Conservation (phyloP, 345 rosid genomes). For the Pistacia atlantica region DNA sequence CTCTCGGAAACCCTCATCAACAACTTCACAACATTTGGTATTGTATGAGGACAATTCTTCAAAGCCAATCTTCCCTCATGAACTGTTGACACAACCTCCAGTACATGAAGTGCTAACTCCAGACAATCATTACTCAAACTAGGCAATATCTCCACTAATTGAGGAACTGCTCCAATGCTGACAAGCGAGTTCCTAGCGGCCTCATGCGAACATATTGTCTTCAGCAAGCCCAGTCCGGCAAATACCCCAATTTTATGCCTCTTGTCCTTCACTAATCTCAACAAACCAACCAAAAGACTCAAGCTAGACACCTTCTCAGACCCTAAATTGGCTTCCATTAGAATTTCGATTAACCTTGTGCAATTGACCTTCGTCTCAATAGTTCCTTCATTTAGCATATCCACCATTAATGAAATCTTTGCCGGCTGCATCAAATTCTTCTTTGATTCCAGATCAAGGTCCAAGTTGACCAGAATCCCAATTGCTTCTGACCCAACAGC, state of each 20-base stretch:
- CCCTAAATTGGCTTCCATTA: slow-evolving; percentile 48
- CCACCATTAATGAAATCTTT: slow-evolving; percentile 66
- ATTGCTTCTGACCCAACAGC: slow-evolving; percentile 77
- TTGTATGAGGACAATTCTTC: slow-evolving; percentile 55
- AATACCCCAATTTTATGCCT: slow-evolving; percentile 48
- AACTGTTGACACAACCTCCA: slow-evolving; percentile 44
- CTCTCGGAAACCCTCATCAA: slow-evolving; percentile 65
- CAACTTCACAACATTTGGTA: slow-evolving; percentile 49
- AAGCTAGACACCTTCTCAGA: slow-evolving; percentile 56
- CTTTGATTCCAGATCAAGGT: slow-evolving; percentile 57
- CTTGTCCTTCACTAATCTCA: slow-evolving; percentile 64
- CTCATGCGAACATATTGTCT: slow-evolving; percentile 41
- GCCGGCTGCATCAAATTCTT: slow-evolving; percentile 65
- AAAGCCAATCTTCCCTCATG: slow-evolving; percentile 59
- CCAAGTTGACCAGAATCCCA: slow-evolving; percentile 67
- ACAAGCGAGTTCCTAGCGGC: slow-evolving; percentile 48
- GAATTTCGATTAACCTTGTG: slow-evolving; percentile 50
- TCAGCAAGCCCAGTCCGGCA: slow-evolving; percentile 53
- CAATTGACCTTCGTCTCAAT: slow-evolving; percentile 71
- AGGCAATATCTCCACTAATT: slow-evolving; percentile 53
- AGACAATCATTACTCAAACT: slow-evolving; percentile 46
- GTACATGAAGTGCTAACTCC: slow-evolving; percentile 52
- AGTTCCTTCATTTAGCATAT: slow-evolving; percentile 72
- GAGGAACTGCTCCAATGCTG: slow-evolving; percentile 62
- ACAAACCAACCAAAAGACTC: slow-evolving; percentile 63